Evolutionary conservation across 768 basidiomycete genomes (phyloP).

Genomic region (Amanita pallidorosea): DNA sequence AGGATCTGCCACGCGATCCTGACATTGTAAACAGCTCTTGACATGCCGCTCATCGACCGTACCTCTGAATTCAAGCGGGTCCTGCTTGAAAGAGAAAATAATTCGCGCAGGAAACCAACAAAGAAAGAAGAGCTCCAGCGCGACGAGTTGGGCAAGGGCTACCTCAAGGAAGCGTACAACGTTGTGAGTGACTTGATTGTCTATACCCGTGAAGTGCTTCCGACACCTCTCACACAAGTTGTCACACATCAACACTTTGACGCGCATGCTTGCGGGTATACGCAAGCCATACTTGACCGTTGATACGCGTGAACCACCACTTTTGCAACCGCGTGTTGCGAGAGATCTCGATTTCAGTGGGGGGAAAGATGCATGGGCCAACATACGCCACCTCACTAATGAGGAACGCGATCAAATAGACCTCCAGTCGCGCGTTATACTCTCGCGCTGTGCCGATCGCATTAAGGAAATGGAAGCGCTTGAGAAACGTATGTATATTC

Average conservation of each 20-base stretch:
- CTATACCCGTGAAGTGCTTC: neutral
- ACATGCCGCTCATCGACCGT: slow-evolving; percentile 49
- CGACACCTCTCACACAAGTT: slow-evolving; percentile 31
- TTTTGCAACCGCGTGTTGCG: slow-evolving; percentile 33
- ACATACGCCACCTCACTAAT: slow-evolving; percentile 67
- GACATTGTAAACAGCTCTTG: neutral
- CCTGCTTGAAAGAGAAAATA: slow-evolving; percentile 34
- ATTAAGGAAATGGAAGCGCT: slow-evolving; percentile 81
- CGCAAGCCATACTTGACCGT: slow-evolving; percentile 84
- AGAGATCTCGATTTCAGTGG: slow-evolving; percentile 45
- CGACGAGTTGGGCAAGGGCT: slow-evolving; percentile 49
- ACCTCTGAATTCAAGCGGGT: slow-evolving; percentile 52
- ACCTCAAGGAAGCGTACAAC: slow-evolving; percentile 64
- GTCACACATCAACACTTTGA: slow-evolving; percentile 60
- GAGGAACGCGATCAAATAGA: slow-evolving; percentile 96
- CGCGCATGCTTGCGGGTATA: slow-evolving; percentile 62
- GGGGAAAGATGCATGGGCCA: slow-evolving; percentile 42
- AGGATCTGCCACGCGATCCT: neutral
- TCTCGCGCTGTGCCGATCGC: slow-evolving; percentile 77
- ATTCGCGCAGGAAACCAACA: slow-evolving; percentile 33
- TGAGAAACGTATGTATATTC: slow-evolving; percentile 66
- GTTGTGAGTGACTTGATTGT: slow-evolving; percentile 32
- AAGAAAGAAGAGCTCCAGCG: slow-evolving; percentile 23
- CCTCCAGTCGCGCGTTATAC: slow-evolving; percentile 77
- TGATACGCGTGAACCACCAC: slow-evolving; percentile 43